phyloP scores from a whole-genome alignment of 345 rosid species.

The Eucalyptus curtisii region DNA sequence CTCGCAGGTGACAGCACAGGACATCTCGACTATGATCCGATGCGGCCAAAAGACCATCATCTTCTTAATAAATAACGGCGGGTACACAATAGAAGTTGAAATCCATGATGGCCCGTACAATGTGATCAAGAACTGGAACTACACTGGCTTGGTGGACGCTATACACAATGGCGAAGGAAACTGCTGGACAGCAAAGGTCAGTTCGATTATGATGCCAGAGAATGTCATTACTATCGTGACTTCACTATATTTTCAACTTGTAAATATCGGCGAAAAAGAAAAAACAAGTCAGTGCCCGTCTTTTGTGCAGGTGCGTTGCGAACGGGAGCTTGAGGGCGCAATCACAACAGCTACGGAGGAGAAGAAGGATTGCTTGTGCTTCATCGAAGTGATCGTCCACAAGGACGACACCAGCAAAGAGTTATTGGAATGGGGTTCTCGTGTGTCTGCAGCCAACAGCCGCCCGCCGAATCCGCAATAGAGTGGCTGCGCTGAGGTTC shows the following conservation, averaged over 20 bases:
- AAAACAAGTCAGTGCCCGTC: neutral
- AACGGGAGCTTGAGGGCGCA: conserved; percentile 26
- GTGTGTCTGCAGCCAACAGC: conserved; percentile 46
- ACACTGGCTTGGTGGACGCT: conserved; percentile 17
- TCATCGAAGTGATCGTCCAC: conserved; percentile 41
- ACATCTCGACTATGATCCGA: conserved; percentile 25
- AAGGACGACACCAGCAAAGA: conserved; percentile 52
- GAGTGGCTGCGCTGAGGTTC: neutral
- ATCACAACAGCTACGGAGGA: conserved; percentile 16
- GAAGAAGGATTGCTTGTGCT: conserved; percentile 33
- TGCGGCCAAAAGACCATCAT: conserved; percentile 13
- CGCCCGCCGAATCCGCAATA: conserved; percentile 37
- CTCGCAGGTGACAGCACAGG: conserved; percentile 20
- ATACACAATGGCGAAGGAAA: conserved; percentile 20
- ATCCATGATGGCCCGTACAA: conserved; percentile 25
- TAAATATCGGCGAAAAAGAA: neutral
- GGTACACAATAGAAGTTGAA: conserved; percentile 21
- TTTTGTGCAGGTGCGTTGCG: conserved; percentile 12
- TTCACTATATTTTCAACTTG: neutral
- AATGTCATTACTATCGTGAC: neutral
- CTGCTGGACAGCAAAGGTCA: conserved; percentile 26
- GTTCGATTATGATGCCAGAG: neutral
- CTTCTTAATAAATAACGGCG: conserved; percentile 23
- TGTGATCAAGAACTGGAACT: conserved; percentile 23
- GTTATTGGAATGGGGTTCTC: conserved; percentile 38